Base-by-base conservation (phyloP, 1,139 yeast genomes). In the Arxiozyma heterogenica region DNA sequence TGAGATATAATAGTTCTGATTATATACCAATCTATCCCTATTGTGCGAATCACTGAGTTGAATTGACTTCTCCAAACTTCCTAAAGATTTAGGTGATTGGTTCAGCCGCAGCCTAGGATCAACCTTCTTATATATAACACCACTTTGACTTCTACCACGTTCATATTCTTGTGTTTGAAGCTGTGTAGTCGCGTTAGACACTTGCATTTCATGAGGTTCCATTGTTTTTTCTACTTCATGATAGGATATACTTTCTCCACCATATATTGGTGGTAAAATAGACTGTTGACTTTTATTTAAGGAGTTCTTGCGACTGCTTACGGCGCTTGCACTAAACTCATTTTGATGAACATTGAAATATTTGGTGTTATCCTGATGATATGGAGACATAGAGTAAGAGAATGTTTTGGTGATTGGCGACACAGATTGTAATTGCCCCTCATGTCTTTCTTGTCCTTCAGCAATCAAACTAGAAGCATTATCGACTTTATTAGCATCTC, bases 1-100 rank as follows among this genome's bases (percentile, higher is more conserved):
- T 9, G 75, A 70, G 43, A 64, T 64, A 48, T 66, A 65, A 44
- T 67, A 66, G 23, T 62, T 57, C 20, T 68, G 66, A 47, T 60
- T 59, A 48, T 65, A 62, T 5, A 68, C 64, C 11, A 66, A 54
- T 41, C 59, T 61, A 44, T 56, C 60, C 50, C 58, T 61, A 12
- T 62, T 53, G 20, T 60, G 55, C 1, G 70, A 66, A 34, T 61
- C 60, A 11, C 65, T 59, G 11, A 64, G 27, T 45, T n/a, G 47
- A 30, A 34, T 34, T 15, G 39, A 34, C 12, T 34, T 34, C n/a
- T 27, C 41, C 21, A 38, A 45, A 30, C 41, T 45, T 30, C 41
- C 41, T 18, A 45, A 45, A 3, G 47, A 45, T 18, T 25, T 45
- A 8, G 47, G 47, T 18, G 47, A 45, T 20, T 22, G 18, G 30